Conservation (phyloP, 208 protist genomes). For the Novymonas esmeraldas region DNA sequence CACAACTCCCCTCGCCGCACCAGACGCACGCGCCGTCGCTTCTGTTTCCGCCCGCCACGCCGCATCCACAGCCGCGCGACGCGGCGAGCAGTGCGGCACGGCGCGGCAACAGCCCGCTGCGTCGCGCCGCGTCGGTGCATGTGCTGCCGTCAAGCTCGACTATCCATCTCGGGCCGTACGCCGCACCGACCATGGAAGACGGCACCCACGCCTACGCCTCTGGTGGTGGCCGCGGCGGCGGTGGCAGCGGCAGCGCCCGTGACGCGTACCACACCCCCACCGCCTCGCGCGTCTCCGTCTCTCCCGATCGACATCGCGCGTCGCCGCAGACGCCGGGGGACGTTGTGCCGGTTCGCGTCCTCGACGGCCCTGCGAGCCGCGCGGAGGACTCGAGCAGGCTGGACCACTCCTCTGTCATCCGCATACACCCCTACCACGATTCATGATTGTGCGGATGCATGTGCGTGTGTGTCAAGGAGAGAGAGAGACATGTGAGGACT, state of each 20-base stretch:
- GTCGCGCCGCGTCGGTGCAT: background rate
- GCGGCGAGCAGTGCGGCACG: background rate
- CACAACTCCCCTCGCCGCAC: background rate
- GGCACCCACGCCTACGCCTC: background rate
- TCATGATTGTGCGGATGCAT: background rate
- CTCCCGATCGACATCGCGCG: background rate
- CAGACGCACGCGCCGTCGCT: background rate
- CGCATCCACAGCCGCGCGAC: conserved; percentile 3
- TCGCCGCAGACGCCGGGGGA: background rate
- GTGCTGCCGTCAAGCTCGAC: background rate
- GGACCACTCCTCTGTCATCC: background rate
- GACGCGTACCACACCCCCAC: conserved; percentile 4
- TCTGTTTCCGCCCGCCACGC: background rate
- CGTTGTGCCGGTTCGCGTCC: conserved; percentile 19
- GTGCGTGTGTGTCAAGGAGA: background rate
- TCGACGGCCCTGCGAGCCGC: conserved; percentile 1
- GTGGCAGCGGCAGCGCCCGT: background rate
- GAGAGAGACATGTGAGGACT: background rate
- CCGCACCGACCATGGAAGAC: background rate
- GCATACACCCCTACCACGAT: conserved; percentile 1
- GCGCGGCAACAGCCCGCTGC: background rate
- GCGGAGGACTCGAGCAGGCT: background rate
- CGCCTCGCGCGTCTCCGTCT: conserved; percentile 1
- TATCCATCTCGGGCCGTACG: conserved; percentile 20
- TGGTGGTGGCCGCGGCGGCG: background rate